phyloP scores from a whole-genome alignment of 2,329 filamentous ascomycete genomes.

The Pseudohalonectria lignicola region DNA sequence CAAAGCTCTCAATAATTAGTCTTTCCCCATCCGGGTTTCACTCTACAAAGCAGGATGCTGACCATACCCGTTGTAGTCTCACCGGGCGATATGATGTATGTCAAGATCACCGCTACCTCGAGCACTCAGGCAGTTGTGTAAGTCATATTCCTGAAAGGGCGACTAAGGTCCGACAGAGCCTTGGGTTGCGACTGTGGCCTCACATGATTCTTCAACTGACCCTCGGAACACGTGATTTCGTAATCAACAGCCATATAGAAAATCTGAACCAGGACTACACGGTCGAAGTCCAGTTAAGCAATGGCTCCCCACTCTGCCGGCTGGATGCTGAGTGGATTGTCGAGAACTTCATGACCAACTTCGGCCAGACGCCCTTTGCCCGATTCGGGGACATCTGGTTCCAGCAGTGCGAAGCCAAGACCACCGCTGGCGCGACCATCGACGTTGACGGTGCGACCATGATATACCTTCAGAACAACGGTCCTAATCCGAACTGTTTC shows the following conservation, averaged over 20 bases:
- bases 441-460: slow-evolving; percentile 15
- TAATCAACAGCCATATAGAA: too few species aligned
- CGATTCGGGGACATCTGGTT: slow-evolving; percentile 17
- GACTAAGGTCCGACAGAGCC: background rate
- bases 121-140: slow-evolving; percentile 6
- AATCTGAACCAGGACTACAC: slow-evolving; percentile 9
- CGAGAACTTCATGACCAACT: slow-evolving; percentile 15
- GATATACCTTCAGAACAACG: slow-evolving; percentile 4
- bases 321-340: slow-evolving; percentile 19
- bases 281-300: slow-evolving; percentile 10
- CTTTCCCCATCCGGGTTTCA: too few species aligned
- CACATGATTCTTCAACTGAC: background rate
- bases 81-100: slow-evolving; percentile 16
- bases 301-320: slow-evolving; percentile 14
- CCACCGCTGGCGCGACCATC: slow-evolving; percentile 14
- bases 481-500: too few species aligned
- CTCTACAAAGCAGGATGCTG: background rate
- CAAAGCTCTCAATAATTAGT: too few species aligned
- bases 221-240: too few species aligned
- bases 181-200: background rate
- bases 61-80: slow-evolving; percentile 4
- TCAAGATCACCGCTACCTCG: slow-evolving; percentile 12
- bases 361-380: slow-evolving; percentile 14
- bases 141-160: background rate
- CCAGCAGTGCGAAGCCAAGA: slow-evolving; percentile 11